Percentiles rank a stretch among this genome's conserved stretches.
Evolutionary conservation across 2,329 filamentous ascomycete species (phyloP).

Genomic region (Drechslerella coelobrocha): DNA sequence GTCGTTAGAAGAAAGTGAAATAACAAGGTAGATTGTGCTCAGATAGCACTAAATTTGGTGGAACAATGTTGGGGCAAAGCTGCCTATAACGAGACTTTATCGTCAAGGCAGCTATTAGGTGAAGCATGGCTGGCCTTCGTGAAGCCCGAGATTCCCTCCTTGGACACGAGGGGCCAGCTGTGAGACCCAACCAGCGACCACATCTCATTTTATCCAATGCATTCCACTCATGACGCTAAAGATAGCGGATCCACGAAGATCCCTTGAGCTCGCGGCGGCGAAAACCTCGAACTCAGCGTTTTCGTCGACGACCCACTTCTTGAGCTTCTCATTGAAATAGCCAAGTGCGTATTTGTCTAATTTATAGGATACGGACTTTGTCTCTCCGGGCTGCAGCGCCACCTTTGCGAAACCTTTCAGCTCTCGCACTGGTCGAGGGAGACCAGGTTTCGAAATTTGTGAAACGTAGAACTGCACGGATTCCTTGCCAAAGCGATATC

Average conservation of each 20-base stretch:
- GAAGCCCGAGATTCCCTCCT: constrained; percentile 11
- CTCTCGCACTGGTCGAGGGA: constrained; percentile 59
- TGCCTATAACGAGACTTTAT: not conserved
- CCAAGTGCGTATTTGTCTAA: constrained; percentile 63
- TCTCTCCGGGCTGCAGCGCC: constrained; percentile 58
- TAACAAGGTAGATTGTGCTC: constrained; percentile 8
- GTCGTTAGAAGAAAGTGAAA: constrained; percentile 36
- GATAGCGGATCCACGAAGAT: constrained; percentile 52
- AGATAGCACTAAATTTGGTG: constrained; percentile 16
- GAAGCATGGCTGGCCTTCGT: constrained; percentile 13
- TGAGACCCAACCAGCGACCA: not conserved
- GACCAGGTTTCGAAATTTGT: constrained; percentile 53
- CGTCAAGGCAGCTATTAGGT: constrained; percentile 7
- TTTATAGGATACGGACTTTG: constrained; percentile 57
- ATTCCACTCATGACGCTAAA: constrained; percentile 53
- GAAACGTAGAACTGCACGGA: constrained; percentile 56
- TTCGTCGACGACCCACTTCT: constrained; percentile 54
- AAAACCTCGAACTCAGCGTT: constrained; percentile 54
- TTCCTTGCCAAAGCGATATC: constrained; percentile 53
- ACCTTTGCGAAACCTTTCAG: constrained; percentile 62
- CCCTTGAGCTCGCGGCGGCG: constrained; percentile 54
- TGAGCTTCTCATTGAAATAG: constrained; percentile 65
- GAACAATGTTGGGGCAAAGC: constrained; percentile 18
- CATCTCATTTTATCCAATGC: constrained; percentile 54
- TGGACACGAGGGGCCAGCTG: not conserved